These are phyloP conservation scores for Podospora appendiculata DNA, from an alignment of 495 filamentous ascomycete species.

Conservation along the genomic window DNA sequence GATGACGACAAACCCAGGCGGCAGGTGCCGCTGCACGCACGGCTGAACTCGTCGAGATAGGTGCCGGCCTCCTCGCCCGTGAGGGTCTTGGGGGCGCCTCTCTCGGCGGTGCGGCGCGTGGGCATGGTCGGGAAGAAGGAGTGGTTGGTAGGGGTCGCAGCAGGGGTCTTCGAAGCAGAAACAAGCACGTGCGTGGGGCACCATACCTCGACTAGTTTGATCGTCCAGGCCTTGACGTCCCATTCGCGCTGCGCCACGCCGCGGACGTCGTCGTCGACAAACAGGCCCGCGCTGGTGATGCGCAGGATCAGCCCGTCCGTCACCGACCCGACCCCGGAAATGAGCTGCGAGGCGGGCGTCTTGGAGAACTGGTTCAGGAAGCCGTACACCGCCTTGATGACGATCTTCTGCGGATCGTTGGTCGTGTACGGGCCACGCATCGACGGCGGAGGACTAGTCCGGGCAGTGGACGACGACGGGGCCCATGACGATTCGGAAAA, in stretches of 20 bases:
- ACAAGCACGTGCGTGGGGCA: slow-evolving; percentile 50
- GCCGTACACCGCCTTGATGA: slow-evolving; percentile 82
- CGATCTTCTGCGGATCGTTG: slow-evolving; percentile 88
- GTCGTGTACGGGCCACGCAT: slow-evolving; percentile 68
- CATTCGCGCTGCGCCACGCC: slow-evolving; percentile 86
- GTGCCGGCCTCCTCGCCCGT: slow-evolving; percentile 56
- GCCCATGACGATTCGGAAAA: slow-evolving; percentile 81
- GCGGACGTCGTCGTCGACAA: slow-evolving; percentile 91
- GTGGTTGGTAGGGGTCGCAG: slow-evolving; percentile 29
- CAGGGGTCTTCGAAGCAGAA: slow-evolving; percentile 24
- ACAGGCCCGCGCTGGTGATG: slow-evolving; percentile 84
- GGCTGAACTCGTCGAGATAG: slow-evolving; percentile 49
- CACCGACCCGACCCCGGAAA: slow-evolving; percentile 65
- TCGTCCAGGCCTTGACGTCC: slow-evolving; percentile 96
- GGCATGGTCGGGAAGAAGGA: slow-evolving; percentile 31
- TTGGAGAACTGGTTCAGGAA: slow-evolving; percentile 80
- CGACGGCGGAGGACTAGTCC: slow-evolving; percentile 77
- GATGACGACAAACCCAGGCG: slow-evolving; percentile 27
- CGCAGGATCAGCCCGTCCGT: slow-evolving; percentile 81
- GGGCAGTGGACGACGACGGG: slow-evolving; percentile 71
- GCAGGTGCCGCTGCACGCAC: slow-evolving; percentile 56
- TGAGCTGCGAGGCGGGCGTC: slow-evolving; percentile 72
- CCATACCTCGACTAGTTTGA: slow-evolving; percentile 89
- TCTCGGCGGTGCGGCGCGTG: slow-evolving; percentile 31
- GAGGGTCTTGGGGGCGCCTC: slow-evolving; percentile 37